Percentiles rank a stretch among this genome's conserved stretches.
Conservation (phyloP, 768 basidiomycete species). For the Amanita rimosa region DNA sequence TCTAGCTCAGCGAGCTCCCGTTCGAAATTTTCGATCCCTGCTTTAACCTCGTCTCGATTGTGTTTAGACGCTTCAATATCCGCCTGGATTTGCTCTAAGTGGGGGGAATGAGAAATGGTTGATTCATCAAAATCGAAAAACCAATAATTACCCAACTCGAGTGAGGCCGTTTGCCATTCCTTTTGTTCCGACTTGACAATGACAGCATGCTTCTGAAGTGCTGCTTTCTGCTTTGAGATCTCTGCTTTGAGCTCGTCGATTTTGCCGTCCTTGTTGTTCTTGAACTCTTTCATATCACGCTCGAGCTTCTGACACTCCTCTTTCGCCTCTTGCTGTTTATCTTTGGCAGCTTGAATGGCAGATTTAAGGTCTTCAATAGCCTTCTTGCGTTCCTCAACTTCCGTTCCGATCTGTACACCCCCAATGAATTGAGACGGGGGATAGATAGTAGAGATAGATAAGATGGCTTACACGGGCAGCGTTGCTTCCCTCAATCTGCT, state of each 20-base stretch:
- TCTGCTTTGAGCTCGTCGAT: slow-evolving; percentile 85
- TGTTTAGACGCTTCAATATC: slow-evolving; percentile 51
- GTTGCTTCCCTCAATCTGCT: slow-evolving; percentile 83
- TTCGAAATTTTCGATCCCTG: slow-evolving; percentile 40
- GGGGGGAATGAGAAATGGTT: background rate
- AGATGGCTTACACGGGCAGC: slow-evolving; percentile 61
- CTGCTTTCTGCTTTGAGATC: slow-evolving; percentile 72
- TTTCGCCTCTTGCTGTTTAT: slow-evolving; percentile 67
- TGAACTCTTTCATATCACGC: slow-evolving; percentile 97
- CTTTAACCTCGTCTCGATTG: slow-evolving; percentile 28
- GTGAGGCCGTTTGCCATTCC: slow-evolving; percentile 74
- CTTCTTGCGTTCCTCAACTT: slow-evolving; percentile 65
- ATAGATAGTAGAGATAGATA: background rate
- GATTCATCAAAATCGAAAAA: background rate
- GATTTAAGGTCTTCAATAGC: slow-evolving; percentile 45
- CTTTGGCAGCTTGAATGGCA: slow-evolving; percentile 52
- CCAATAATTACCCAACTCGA: slow-evolving; percentile 46
- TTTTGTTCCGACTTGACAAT: slow-evolving; percentile 81
- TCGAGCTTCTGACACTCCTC: slow-evolving; percentile 81
- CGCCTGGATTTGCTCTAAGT: slow-evolving; percentile 66
- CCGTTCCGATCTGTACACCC: slow-evolving; percentile 52
- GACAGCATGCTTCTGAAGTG: slow-evolving; percentile 71
- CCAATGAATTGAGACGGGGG: no score
- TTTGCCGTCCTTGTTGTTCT: slow-evolving; percentile 97
- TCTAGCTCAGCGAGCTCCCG: slow-evolving; percentile 54